These are phyloP conservation scores for Candida lessepsii DNA, from an alignment of 805 yeast genomes.

Conservation along the genomic window DNA sequence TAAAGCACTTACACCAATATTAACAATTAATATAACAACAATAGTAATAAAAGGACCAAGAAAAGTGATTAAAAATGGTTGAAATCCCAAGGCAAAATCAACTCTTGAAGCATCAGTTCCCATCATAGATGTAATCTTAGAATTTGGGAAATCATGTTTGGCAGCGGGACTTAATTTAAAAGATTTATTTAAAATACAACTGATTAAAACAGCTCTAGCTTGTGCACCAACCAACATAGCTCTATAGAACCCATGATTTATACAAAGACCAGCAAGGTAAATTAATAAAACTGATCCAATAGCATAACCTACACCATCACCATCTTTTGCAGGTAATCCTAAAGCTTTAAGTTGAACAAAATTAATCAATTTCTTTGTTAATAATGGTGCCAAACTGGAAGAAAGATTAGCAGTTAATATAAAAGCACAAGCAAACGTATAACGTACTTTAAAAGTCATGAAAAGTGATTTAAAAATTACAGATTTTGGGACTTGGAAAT, in stretches of 20 bases:
- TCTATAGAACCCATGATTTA: constrained; percentile 64
- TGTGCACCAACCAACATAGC: constrained; percentile 67
- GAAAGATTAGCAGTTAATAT: constrained; percentile 26
- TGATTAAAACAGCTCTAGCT: constrained; percentile 67
- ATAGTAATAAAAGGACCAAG: constrained; percentile 65
- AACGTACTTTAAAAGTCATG: constrained; percentile 12
- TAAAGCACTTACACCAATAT: constrained; percentile 71
- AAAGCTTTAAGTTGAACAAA: constrained; percentile 30
- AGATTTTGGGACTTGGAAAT: constrained; percentile 28
- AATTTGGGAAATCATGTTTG: constrained; percentile 58
- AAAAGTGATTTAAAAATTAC: constrained; percentile 9
- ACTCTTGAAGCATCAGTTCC: constrained; percentile 81
- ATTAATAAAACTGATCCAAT: constrained; percentile 35
- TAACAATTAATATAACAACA: constrained; percentile 59
- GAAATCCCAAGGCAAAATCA: constrained; percentile 71
- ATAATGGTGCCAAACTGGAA: constrained; percentile 34
- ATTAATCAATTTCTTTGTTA: constrained; percentile 35
- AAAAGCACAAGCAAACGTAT: constrained; percentile 24
- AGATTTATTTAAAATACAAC: constrained; percentile 67
- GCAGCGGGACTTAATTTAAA: constrained; percentile 59
- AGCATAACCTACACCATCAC: constrained; percentile 42
- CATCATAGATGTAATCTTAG: constrained; percentile 72
- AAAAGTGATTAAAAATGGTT: constrained; percentile 61
- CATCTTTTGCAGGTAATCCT: constrained; percentile 24
- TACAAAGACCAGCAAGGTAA: constrained; percentile 28